Evolutionary conservation across 106 monocot genomes (phyloP).

Genomic region (Xerophyta viscosa): DNA sequence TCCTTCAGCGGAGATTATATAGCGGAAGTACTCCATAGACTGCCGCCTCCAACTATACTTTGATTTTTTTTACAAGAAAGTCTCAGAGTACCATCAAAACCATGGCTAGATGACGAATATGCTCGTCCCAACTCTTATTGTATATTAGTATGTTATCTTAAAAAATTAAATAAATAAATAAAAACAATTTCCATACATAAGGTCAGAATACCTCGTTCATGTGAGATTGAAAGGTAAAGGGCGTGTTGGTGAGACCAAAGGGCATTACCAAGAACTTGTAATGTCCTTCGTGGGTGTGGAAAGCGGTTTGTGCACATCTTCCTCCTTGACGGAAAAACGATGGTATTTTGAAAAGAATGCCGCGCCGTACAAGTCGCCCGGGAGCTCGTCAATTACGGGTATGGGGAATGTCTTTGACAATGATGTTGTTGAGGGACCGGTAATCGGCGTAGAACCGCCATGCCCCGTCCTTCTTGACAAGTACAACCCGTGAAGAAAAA

Average conservation of each 20-base stretch:
- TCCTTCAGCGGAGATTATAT: background rate
- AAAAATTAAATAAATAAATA: too few species aligned
- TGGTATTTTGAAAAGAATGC: background rate
- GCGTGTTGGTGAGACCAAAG: background rate
- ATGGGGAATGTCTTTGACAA: background rate
- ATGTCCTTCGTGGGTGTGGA: background rate
- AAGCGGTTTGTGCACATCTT: background rate
- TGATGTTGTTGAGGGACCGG: background rate
- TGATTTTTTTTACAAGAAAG: background rate
- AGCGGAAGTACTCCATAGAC: background rate
- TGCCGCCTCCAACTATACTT: background rate
- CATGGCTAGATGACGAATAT: background rate
- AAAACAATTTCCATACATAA: background rate
- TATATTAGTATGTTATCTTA: background rate
- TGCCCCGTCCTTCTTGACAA: background rate
- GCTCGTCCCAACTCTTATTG: background rate
- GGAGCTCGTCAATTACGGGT: background rate
- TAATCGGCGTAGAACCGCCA: slow-evolving; percentile 1
- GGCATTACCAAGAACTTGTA: slow-evolving; percentile 7
- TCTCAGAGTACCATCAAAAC: background rate
- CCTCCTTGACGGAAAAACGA: background rate
- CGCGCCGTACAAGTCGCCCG: background rate
- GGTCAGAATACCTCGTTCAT: background rate
- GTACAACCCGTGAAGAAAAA: background rate
- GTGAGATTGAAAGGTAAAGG: background rate